Evolutionary conservation across 2,329 filamentous ascomycete species (phyloP).

Genomic region (Chrysoporthe austroafricana): DNA sequence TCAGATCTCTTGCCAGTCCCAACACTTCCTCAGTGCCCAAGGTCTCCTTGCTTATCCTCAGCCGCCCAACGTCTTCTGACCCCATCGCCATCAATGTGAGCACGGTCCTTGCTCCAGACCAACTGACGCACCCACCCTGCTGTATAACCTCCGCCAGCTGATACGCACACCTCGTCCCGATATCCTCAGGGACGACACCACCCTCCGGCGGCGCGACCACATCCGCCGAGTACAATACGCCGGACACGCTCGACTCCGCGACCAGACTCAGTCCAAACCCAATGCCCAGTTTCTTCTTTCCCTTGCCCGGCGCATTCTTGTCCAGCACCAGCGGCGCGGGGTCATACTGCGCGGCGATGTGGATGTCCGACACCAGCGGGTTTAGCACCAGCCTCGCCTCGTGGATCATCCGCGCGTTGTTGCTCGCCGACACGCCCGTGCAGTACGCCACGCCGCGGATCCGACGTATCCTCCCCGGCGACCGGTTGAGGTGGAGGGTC

Average conservation of each 20-base stretch:
- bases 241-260: conserved; percentile 82
- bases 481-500: conserved; percentile 84
- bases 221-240: conserved; percentile 87
- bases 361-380: conserved; percentile 82
- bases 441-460: conserved; percentile 94
- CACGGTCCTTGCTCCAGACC: conserved; percentile 72
- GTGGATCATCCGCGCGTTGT: conserved; percentile 95
- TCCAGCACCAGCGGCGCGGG: conserved; percentile 61
- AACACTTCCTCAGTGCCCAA: conserved; percentile 81
- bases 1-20: conserved; percentile 80
- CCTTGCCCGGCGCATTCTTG: conserved; percentile 50
- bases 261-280: conserved; percentile 91
- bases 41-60: conserved; percentile 81
- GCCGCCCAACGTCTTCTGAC: conserved; percentile 87
- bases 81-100: conserved; percentile 97
- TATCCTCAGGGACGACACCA: conserved; percentile 84
- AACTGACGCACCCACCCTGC: conserved; percentile 80
- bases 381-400: conserved; percentile 87
- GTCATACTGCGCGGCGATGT: conserved; percentile 82
- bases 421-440: conserved; percentile 87
- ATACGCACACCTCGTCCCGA: conserved; percentile 85
- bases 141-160: conserved; percentile 84
- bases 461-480: conserved; percentile 81
- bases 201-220: conserved; percentile 74
- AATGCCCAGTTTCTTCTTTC: conserved; percentile 73